These are phyloP conservation scores for Diaporthe helianthi DNA, from an alignment of 2,329 filamentous ascomycete genomes.

Conservation along the genomic window DNA sequence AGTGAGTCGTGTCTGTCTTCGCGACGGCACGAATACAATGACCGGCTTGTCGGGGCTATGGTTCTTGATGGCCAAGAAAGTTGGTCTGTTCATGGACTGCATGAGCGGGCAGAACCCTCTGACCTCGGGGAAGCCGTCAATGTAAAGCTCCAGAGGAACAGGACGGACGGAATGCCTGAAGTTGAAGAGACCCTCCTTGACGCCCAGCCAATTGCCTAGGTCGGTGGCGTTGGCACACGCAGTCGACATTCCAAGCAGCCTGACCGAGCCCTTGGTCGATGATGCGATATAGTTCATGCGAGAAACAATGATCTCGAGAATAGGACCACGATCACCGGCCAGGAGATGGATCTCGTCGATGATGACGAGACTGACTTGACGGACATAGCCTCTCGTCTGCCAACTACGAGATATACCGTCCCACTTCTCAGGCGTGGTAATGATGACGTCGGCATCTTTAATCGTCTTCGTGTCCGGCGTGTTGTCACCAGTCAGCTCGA, in stretches of 20 bases:
- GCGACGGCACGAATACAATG: constrained; percentile 96
- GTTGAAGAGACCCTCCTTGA: constrained; percentile 95
- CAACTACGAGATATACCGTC: constrained; percentile 98
- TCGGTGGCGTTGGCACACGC: constrained; percentile 96
- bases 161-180: constrained; percentile 97
- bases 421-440: constrained; percentile 99
- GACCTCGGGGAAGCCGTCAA: constrained; percentile 95
- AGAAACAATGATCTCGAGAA: constrained; percentile 94
- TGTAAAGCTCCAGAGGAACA: constrained; percentile 94
- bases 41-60: constrained; percentile 97
- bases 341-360: constrained; percentile 98
- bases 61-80: constrained; percentile 93
- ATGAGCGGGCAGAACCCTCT: constrained; percentile 96
- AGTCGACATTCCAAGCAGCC: constrained; percentile 97
- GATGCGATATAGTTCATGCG: constrained; percentile 99
- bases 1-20: constrained; percentile 91
- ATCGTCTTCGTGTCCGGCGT: constrained; percentile 97
- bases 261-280: constrained; percentile 86
- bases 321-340: constrained; percentile 95
- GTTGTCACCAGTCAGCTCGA: constrained; percentile 96
- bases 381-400: constrained; percentile 96
- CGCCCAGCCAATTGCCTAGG: constrained; percentile 94
- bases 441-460: constrained; percentile 94
- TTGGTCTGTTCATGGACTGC: constrained; percentile 99
- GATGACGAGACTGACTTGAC: constrained; percentile 93